These are phyloP conservation scores for Echinochloa phyllopogon DNA, from an alignment of 176 grass and related monocot species.

Conservation along the genomic window DNA sequence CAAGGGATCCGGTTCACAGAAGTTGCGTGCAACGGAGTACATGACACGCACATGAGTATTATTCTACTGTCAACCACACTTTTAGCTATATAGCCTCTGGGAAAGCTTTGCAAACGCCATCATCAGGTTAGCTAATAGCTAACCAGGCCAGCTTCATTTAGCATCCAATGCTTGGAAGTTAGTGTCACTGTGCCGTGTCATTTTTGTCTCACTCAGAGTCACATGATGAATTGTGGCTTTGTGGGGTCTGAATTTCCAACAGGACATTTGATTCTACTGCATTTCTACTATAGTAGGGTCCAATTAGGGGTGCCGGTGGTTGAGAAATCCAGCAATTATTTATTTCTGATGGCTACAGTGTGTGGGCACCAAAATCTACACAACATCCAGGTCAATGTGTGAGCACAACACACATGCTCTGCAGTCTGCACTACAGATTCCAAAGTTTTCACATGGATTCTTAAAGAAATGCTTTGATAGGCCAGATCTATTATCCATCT, in stretches of 20 bases:
- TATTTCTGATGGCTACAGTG: not conserved
- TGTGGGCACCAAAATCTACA: slow-evolving; percentile 42
- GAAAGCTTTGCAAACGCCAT: slow-evolving; percentile 4
- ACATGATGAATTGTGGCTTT: slow-evolving; percentile 23
- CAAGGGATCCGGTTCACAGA: not conserved
- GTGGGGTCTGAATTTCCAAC: not conserved
- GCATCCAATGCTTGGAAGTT: slow-evolving; percentile 22
- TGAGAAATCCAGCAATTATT: slow-evolving; percentile 35
- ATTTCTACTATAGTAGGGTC: not conserved
- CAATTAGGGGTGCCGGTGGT: slow-evolving; percentile 7
- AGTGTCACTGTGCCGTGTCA: not conserved
- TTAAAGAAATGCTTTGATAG: not conserved
- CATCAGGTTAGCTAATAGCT: not conserved
- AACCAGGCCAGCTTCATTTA: not conserved
- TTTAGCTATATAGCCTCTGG: slow-evolving; percentile 1
- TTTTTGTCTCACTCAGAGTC: slow-evolving; percentile 46
- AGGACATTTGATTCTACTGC: slow-evolving; percentile 29
- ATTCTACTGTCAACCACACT: not conserved
- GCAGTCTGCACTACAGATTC: not conserved
- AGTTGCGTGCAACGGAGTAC: not conserved
- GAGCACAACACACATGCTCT: slow-evolving; percentile 36
- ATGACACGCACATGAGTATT: slow-evolving; percentile 18
- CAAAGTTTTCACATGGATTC: slow-evolving; percentile 22
- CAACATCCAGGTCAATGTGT: slow-evolving; percentile 36
- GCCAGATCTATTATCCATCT: not conserved